These are phyloP conservation scores for Haplographium delicatum DNA, from an alignment of 495 filamentous ascomycete species.

Conservation along the genomic window DNA sequence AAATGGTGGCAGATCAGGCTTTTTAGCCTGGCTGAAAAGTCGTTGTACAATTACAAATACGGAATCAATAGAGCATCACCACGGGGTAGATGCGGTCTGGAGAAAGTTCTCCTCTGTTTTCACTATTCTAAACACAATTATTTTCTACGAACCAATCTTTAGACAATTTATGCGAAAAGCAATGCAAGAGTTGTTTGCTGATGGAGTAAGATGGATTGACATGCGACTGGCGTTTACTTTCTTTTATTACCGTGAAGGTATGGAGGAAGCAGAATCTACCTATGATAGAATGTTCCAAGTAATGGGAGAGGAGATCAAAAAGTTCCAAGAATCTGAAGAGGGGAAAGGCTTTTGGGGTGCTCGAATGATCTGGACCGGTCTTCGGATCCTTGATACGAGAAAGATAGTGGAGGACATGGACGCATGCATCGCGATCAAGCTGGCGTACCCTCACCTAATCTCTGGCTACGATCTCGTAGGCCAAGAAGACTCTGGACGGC, in stretches of 20 bases:
- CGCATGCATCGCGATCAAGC: constrained; percentile 74
- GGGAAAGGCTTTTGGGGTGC: constrained; percentile 78
- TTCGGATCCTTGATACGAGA: constrained; percentile 57
- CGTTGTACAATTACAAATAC: constrained; percentile 64
- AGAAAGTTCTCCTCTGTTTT: constrained; percentile 69
- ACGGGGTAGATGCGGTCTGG: constrained; percentile 79
- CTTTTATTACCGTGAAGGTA: constrained; percentile 53
- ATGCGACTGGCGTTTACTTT: constrained; percentile 56
- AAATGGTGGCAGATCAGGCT: constrained; percentile 59
- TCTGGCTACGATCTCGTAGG: constrained; percentile 87
- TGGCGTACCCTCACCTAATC: constrained; percentile 70
- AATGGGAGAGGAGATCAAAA: constrained; percentile 72
- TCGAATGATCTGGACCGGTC: constrained; percentile 79
- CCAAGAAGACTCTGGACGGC: constrained; percentile 72
- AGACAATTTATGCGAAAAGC: constrained; percentile 65
- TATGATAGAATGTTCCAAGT: constrained; percentile 61
- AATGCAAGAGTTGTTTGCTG: constrained; percentile 60
- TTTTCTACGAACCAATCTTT: constrained; percentile 91
- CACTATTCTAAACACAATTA: constrained; percentile 59
- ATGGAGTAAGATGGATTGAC: constrained; percentile 81
- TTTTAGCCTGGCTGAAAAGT: constrained; percentile 70
- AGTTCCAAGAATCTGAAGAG: constrained; percentile 64
- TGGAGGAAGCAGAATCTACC: constrained; percentile 53
- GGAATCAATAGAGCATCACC: constrained; percentile 72
- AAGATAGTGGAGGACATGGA: constrained; percentile 74